phyloP scores from a whole-genome alignment of 495 filamentous ascomycete genomes.

The Jackrogersella minutella region DNA sequence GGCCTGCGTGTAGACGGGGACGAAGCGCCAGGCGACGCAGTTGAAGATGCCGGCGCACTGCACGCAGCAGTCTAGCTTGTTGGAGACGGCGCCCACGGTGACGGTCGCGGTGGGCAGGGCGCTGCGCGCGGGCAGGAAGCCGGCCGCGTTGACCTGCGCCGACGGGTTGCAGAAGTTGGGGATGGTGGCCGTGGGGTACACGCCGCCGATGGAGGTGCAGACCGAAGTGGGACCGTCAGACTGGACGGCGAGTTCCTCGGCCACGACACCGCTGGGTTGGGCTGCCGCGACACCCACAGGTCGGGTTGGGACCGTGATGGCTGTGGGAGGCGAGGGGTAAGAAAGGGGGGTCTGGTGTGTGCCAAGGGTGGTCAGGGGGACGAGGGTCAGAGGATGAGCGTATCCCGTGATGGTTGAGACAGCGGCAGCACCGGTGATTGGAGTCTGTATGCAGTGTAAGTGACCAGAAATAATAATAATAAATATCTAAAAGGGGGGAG shows the following conservation, averaged over 20 bases:
- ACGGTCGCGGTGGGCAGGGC: slow-evolving; percentile 32
- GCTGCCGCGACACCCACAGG: not conserved
- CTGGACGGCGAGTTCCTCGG: not conserved
- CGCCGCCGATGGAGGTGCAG: slow-evolving; percentile 38
- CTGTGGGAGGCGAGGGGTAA: slow-evolving; percentile 35
- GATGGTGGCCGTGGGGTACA: slow-evolving; percentile 37
- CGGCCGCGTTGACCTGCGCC: slow-evolving; percentile 36
- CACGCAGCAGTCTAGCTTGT: slow-evolving; percentile 45
- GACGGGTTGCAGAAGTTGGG: slow-evolving; percentile 44
- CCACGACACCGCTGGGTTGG: slow-evolving; percentile 1
- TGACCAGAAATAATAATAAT: not conserved
- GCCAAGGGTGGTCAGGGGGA: slow-evolving; percentile 28
- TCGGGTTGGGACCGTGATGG: slow-evolving; percentile 36
- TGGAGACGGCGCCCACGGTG: slow-evolving; percentile 34
- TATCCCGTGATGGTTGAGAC: slow-evolving; percentile 39
- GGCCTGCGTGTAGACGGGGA: slow-evolving; percentile 32
- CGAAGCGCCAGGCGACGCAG: slow-evolving; percentile 43
- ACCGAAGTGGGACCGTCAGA: slow-evolving; percentile 4
- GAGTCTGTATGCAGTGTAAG: slow-evolving; percentile 20
- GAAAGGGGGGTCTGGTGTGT: slow-evolving; percentile 33
- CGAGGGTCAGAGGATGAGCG: slow-evolving; percentile 40
- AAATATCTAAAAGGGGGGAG: not conserved
- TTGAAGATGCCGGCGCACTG: slow-evolving; percentile 43
- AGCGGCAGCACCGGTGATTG: not conserved
- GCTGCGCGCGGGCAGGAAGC: slow-evolving; percentile 20